A percentile compares a stretch with the other conserved stretches of the same genome.
Conservation (phyloP, 495 filamentous ascomycete genomes). For the Trypethelium eluteriae region DNA sequence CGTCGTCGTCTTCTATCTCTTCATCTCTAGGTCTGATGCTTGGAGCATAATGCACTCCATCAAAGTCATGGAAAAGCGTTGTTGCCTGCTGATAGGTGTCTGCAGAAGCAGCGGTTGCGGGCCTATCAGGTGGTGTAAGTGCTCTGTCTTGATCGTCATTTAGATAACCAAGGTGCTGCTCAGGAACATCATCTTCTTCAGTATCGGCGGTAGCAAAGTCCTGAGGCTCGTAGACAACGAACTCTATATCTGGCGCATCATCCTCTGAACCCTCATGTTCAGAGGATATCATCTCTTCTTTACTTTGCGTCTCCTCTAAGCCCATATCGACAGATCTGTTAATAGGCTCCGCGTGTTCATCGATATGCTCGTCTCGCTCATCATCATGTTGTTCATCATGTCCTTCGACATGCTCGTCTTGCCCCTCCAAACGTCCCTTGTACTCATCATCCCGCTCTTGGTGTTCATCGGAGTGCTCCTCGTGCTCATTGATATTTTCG, state of each 20-base stretch:
- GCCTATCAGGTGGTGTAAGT: conserved; percentile 32
- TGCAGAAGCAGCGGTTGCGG: conserved; percentile 49
- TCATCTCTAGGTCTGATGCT: conserved; percentile 22
- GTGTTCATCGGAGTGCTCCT: neutral
- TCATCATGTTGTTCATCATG: neutral
- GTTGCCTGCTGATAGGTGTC: conserved; percentile 62
- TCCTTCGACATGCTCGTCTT: neutral
- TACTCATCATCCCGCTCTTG: neutral
- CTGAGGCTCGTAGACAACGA: neutral
- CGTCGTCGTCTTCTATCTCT: conserved; percentile 32
- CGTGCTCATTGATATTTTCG: no score
- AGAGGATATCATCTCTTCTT: neutral
- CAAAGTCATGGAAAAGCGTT: conserved; percentile 78
- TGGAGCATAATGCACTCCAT: conserved; percentile 77
- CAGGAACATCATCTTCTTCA: neutral
- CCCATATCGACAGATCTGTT: neutral
- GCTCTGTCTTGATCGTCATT: conserved; percentile 4
- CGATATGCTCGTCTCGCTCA: no score
- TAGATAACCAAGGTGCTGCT: neutral
- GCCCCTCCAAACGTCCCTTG: no score
- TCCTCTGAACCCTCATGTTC: neutral
- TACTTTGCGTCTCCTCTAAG: neutral
- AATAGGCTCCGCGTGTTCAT: neutral
- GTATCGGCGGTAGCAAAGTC: neutral
- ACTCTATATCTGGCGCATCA: neutral